Conservation (phyloP, 345 rosid species). For the Aquilaria malaccensis region DNA sequence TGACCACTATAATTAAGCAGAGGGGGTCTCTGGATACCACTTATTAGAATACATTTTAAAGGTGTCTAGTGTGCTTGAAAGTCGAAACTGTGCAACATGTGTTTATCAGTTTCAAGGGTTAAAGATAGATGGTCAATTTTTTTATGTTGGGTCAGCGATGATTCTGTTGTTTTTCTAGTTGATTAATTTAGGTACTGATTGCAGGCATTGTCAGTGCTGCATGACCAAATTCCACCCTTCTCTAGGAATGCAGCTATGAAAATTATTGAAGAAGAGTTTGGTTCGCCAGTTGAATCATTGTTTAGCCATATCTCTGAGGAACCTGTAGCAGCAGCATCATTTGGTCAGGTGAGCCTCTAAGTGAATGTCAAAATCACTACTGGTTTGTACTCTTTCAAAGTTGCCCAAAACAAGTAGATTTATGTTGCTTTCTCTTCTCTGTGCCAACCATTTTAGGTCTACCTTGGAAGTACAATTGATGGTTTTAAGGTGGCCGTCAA, state of each 20-base stretch:
- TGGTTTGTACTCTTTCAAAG: constrained; percentile 2
- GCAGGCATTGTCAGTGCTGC: constrained; percentile 91
- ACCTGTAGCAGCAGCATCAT: constrained; percentile 93
- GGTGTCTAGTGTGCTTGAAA: no score
- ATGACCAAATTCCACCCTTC: constrained; percentile 88
- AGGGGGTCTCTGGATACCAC: no score
- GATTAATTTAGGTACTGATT: constrained; percentile 18
- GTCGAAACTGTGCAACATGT: no score
- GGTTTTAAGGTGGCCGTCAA: constrained; percentile 80
- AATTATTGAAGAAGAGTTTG: constrained; percentile 82
- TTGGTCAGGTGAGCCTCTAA: constrained; percentile 69
- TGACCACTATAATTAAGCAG: no score
- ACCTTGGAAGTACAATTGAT: constrained; percentile 65
- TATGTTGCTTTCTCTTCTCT: background rate
- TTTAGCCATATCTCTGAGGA: constrained; percentile 75
- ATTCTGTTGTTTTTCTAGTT: background rate
- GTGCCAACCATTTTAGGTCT: constrained; percentile 48
- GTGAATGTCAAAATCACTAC: constrained; percentile 6
- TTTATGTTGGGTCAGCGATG: no score
- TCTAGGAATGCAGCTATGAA: constrained; percentile 62
- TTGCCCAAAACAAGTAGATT: no score
- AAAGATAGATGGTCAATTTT: no score
- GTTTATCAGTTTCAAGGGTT: no score
- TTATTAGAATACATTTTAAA: no score
- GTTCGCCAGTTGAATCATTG: constrained; percentile 60